Base-by-base conservation (phyloP, 805 yeast species). In the Saturnispora zaruensis region DNA sequence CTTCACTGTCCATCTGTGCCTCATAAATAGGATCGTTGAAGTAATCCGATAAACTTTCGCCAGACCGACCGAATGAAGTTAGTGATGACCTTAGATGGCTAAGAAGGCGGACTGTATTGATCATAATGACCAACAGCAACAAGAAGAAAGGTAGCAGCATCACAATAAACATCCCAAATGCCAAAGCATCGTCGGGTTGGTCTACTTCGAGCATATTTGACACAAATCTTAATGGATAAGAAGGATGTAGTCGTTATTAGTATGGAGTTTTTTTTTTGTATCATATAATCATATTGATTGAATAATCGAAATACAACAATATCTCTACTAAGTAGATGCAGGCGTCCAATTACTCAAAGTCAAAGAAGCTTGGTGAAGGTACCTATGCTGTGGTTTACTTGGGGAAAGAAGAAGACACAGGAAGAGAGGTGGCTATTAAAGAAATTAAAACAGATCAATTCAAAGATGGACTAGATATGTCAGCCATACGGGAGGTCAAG, bases 401-500 rank as follows among this genome's bases (percentile, higher is more conserved):
- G 14, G 98, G 98, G 2, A 79, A 74, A 38, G 84, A 84, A 61
- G 57, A 71, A 11, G 72, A 68, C 45, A 75, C 79, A 26, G 68
- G 65, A 5, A 67, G 90, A 48, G 72, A 74, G 46, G 83, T 93
- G 32, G 99, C 99, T 56, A 83, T 95, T 53, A 93, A 93, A 63
- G 96, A 89, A 71, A 93, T 93, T 73, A 93, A 93, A 61, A 84
- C 95, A 0, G 95, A 95, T 2, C 82, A 85, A 52, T 90, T 90
- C 71, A 88, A 89, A 64, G 98, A 93, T 68, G 99, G 99, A 0
- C 69, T 93, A 47, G 99, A 93, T 67, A 91, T 93, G 96, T 85
- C 96, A 24, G 99, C 99, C 36, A 78, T 89, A n/a, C 66, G 97
- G 56, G 97, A 90, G 64, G 88, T 89, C 55, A 90, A 89, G 60